Base-by-base conservation (phyloP, 2,329 filamentous ascomycete genomes). In the Aphanoascus verrucosus region DNA sequence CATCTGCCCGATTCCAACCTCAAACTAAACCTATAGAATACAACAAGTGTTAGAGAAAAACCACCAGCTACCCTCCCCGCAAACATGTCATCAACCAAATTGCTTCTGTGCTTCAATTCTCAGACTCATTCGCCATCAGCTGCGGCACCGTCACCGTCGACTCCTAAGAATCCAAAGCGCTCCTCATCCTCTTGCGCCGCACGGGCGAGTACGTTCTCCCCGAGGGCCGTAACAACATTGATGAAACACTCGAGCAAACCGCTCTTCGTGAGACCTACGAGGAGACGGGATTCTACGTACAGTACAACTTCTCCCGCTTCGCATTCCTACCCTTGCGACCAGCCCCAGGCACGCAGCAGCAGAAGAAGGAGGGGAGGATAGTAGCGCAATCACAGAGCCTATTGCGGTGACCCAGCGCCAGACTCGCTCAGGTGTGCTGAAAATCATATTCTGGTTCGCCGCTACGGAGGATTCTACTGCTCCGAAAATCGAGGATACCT, bases 251-350 rank as follows among this genome's bases (percentile, higher is more conserved):
- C 12, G 56, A 60, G 32, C 47, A 51, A 6, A 58, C 62, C 5
- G 63, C 63, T 8, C 9, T 64, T n/a, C 60, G 62, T 8, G 63
- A 65, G 49, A 63, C 63, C 1, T 54, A 58, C 28, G 63, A 65
- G 45, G 63, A 64, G 47, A 61, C 57, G 9, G 51, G 52, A 17
- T 52, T 20, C 28, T 2, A 19, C 9, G 50, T 53, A 1, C 2
- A 43, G 7, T 53, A 1, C 2, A 43, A 2, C 41, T 53, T 20
- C 19, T 53, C 7, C 42, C 50, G 4, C 11, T 41, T n/a, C 7
- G 12, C 14, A 41, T 41, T 3, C 11, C 11, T 5, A 41, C 38
- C 7, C 38, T 41, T n/a, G 38, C 38, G 11, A 41, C 46, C 17
- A 15, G 17, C 4, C 46, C 46, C 7, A n/a, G n/a, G n/a, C n/a